Percentiles rank a stretch among this genome's conserved stretches.
phyloP scores from a whole-genome alignment of 2,329 filamentous ascomycete species.

The Hymenoscyphus occultus region DNA sequence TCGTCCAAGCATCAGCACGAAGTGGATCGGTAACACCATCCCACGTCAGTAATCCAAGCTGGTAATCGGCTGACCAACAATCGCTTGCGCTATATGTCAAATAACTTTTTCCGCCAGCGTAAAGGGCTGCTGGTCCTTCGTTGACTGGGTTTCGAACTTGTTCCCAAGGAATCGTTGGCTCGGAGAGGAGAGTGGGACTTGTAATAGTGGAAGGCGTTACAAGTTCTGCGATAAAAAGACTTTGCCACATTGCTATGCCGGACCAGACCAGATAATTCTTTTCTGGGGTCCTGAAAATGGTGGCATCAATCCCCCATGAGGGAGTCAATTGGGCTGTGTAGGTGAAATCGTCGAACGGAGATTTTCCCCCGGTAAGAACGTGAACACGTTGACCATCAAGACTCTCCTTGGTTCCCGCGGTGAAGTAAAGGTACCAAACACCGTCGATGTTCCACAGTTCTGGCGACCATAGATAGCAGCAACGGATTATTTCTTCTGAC shows the following conservation, averaged over 20 bases:
- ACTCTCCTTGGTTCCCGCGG: background rate
- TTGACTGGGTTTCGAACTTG: slow-evolving; percentile 49
- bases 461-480: slow-evolving; percentile 21
- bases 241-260: background rate
- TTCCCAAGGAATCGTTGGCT: slow-evolving; percentile 44
- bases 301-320: background rate
- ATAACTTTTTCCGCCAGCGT: slow-evolving; percentile 51
- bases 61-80: slow-evolving; percentile 55
- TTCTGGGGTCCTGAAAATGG: background rate
- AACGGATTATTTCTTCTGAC: slow-evolving; percentile 44
- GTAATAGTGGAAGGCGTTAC: background rate
- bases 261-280: background rate
- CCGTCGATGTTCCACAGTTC: background rate
- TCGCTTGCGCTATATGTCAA: slow-evolving; percentile 53
- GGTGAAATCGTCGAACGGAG: background rate
- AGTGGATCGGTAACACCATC: slow-evolving; percentile 49
- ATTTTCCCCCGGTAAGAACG: background rate
- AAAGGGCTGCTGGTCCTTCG: slow-evolving; percentile 53
- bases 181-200: background rate
- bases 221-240: background rate
- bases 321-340: background rate
- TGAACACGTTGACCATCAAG: background rate
- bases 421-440: background rate
- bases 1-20: slow-evolving; percentile 46
- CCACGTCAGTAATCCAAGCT: slow-evolving; percentile 52